A percentile compares a stretch with the other conserved stretches of the same genome.
These are phyloP conservation scores for Diplodia scrobiculata DNA, from an alignment of 2,329 filamentous ascomycete genomes.

Conservation along the genomic window DNA sequence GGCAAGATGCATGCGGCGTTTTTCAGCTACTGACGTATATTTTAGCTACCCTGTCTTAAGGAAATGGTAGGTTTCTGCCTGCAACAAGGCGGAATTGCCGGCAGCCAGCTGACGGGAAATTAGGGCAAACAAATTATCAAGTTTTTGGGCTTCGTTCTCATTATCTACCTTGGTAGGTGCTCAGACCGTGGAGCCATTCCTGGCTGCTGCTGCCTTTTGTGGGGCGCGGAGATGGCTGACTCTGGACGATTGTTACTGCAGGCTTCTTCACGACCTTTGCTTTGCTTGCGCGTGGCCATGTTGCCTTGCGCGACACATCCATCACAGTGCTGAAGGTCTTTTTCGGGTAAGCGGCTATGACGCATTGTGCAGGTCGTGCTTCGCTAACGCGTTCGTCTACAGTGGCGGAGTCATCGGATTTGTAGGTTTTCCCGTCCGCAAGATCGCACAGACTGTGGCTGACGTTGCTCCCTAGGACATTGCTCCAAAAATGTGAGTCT, in stretches of 20 bases:
- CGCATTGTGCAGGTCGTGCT: constrained; percentile 3
- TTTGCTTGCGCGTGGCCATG: constrained; percentile 70
- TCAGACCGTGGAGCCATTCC: background rate
- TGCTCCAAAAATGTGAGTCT: constrained; percentile 49
- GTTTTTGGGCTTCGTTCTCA: constrained; percentile 74
- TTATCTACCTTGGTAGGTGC: constrained; percentile 70
- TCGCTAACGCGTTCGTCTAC: constrained; percentile 29
- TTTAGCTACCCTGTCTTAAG: constrained; percentile 79
- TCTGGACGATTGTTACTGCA: constrained; percentile 35
- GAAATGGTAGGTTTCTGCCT: constrained; percentile 67
- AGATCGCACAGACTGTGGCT: constrained; percentile 16
- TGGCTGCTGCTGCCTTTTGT: constrained; percentile 14
- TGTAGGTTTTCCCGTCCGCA: constrained; percentile 49
- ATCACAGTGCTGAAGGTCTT: constrained; percentile 80
- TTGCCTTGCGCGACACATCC: constrained; percentile 67
- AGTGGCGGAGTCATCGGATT: constrained; percentile 61
- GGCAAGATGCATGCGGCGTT: background rate
- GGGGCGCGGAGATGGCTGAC: background rate
- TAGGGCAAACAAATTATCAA: constrained; percentile 83
- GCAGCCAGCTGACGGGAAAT: constrained; percentile 31
- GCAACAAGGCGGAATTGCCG: constrained; percentile 2
- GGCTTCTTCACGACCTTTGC: constrained; percentile 87
- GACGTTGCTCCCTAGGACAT: constrained; percentile 43
- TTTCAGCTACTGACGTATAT: constrained; percentile 21
- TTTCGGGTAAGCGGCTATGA: constrained; percentile 58